Evolutionary conservation across 495 filamentous ascomycete genomes (phyloP).

Genomic region (Xylaria sp.): DNA sequence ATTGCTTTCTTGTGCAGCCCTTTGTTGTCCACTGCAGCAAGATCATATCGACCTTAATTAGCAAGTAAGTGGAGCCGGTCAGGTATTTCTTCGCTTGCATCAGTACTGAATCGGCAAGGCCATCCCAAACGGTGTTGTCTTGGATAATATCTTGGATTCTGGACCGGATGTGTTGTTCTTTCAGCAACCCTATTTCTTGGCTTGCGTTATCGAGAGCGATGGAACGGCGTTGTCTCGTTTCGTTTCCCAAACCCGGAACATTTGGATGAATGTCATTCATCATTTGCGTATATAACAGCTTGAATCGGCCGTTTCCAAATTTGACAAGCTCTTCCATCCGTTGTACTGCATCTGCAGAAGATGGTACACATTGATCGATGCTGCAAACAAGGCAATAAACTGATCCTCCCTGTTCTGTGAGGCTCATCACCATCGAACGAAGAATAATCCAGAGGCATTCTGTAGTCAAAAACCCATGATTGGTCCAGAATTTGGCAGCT

Average conservation of each 20-base stretch:
- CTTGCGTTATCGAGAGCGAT: constrained; percentile 2
- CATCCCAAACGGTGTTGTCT: background rate
- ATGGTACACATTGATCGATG: background rate
- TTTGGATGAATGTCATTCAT: background rate
- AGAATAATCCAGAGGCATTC: constrained; percentile 1
- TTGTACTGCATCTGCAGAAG: background rate
- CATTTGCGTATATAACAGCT: background rate
- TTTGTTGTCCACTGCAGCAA: constrained; percentile 3
- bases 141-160: background rate
- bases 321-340: constrained; percentile 3
- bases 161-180: background rate
- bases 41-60: background rate
- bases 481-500: background rate
- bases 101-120: background rate
- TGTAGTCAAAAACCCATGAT: background rate
- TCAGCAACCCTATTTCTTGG: background rate
- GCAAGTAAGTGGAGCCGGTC: background rate
- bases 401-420: background rate
- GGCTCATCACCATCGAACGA: constrained; percentile 1
- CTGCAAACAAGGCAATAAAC: background rate
- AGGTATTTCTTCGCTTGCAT: background rate
- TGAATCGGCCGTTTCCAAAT: constrained; percentile 1
- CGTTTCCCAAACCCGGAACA: background rate
- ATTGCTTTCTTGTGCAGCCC: background rate
- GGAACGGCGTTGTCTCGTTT: background rate